A percentile compares a stretch with the other conserved stretches of the same genome.
These are phyloP conservation scores for Massariosphaeria phaeospora DNA, from an alignment of 495 filamentous ascomycete species.

Conservation along the genomic window DNA sequence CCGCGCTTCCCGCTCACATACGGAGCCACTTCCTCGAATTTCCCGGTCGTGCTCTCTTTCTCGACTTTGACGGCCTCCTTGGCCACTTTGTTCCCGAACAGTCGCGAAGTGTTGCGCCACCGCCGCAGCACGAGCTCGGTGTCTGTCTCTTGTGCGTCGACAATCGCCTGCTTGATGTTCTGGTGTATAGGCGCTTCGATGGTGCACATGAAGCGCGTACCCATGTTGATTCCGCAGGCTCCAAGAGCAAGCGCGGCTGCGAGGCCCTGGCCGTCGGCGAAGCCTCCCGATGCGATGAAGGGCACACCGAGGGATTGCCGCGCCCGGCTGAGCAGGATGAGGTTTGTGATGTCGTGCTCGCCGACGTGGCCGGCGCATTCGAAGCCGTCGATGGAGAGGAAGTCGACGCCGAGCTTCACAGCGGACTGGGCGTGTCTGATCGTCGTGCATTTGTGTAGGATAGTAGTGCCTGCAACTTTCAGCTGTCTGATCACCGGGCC, in stretches of 20 bases:
- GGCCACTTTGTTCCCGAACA: constrained; percentile 87
- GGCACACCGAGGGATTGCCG: constrained; percentile 79
- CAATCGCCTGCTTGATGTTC: constrained; percentile 90
- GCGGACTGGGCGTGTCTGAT: constrained; percentile 90
- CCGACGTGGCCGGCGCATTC: constrained; percentile 97
- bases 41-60: constrained; percentile 74
- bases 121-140: constrained; percentile 81
- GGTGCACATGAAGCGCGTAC: constrained; percentile 90
- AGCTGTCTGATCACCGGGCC: constrained; percentile 85
- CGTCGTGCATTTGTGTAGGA: constrained; percentile 97
- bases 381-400: constrained; percentile 93
- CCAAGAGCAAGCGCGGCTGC: constrained; percentile 88
- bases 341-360: constrained; percentile 95
- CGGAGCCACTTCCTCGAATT: constrained; percentile 86
- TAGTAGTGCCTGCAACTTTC: constrained; percentile 69
- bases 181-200: constrained; percentile 87
- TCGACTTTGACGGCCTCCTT: constrained; percentile 77
- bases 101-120: constrained; percentile 86
- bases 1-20: constrained; percentile 91
- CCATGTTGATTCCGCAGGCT: constrained; percentile 95
- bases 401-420: constrained; percentile 92
- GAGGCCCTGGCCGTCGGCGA: constrained; percentile 90
- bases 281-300: constrained; percentile 93
- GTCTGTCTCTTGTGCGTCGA: constrained; percentile 81
- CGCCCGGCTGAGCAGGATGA: constrained; percentile 83